phyloP scores from a whole-genome alignment of 495 filamentous ascomycete genomes.

The Neurospora tetrasperma region DNA sequence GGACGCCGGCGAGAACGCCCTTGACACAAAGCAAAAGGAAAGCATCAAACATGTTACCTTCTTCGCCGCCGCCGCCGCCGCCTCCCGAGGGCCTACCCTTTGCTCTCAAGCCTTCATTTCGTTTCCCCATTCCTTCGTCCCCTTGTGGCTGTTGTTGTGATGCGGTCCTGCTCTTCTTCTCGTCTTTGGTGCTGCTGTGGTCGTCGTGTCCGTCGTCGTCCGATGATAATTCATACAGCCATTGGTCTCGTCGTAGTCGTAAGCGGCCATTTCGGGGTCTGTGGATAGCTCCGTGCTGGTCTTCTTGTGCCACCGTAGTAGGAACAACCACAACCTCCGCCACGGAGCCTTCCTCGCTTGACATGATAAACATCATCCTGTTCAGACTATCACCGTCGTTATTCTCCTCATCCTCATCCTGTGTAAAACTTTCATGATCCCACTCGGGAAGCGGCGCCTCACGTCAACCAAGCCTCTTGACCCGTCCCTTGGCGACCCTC shows the following conservation, averaged over 20 bases:
- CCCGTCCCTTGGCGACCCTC: slow-evolving; percentile 67
- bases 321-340: neutral
- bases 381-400: neutral
- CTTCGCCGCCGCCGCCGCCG: neutral
- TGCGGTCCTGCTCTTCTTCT: neutral
- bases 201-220: neutral
- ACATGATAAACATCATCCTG: neutral
- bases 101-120: neutral
- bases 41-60: slow-evolving; percentile 7
- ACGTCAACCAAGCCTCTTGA: slow-evolving; percentile 52
- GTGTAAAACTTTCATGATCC: neutral
- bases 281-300: neutral
- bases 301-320: neutral
- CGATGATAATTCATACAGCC: neutral
- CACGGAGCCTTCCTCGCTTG: neutral
- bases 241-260: neutral
- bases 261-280: neutral
- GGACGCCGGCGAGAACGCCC: slow-evolving; percentile 16
- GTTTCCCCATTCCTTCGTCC: neutral
- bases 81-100: slow-evolving; percentile 2
- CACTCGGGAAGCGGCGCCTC: slow-evolving; percentile 11
- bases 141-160: neutral
- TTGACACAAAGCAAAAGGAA: slow-evolving; percentile 19
- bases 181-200: neutral
- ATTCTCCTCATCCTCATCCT: neutral